A percentile compares a stretch with the other conserved stretches of the same genome.
Evolutionary conservation across 176 grass and related monocot genomes (phyloP).

Genomic region (Microstegium vimineum): DNA sequence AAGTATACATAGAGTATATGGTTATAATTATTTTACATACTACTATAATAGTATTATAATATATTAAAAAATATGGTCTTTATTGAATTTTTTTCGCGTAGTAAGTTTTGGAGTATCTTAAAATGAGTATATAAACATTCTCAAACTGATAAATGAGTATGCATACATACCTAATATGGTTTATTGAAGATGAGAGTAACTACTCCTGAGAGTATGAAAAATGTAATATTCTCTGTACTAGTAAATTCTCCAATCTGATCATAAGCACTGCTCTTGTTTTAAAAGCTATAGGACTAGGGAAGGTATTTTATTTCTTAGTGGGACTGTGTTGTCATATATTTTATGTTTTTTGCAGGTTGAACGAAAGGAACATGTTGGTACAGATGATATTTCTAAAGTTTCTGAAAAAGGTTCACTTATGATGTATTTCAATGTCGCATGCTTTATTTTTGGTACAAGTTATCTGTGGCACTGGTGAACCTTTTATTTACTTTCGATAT

Average conservation of each 20-base stretch:
- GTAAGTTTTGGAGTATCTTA: no score
- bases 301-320: conserved; percentile 15
- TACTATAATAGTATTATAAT: no score
- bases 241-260: neutral
- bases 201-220: no score
- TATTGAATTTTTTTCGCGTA: no score
- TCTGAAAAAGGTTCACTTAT: conserved; percentile 41
- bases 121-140: no score
- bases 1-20: no score
- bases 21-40: no score
- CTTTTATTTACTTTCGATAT: neutral
- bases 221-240: no score
- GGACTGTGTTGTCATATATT: conserved; percentile 6
- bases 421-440: conserved; percentile 12
- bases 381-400: conserved; percentile 3
- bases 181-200: no score
- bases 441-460: neutral
- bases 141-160: no score
- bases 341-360: conserved; percentile 41
- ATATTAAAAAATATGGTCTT: no score
- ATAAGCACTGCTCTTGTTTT: neutral
- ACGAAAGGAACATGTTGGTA: conserved; percentile 5
- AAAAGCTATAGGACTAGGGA: neutral
- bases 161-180: no score
- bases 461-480: neutral